Conservation (phyloP, 768 basidiomycete species). For the Pulveroboletus sp. region DNA sequence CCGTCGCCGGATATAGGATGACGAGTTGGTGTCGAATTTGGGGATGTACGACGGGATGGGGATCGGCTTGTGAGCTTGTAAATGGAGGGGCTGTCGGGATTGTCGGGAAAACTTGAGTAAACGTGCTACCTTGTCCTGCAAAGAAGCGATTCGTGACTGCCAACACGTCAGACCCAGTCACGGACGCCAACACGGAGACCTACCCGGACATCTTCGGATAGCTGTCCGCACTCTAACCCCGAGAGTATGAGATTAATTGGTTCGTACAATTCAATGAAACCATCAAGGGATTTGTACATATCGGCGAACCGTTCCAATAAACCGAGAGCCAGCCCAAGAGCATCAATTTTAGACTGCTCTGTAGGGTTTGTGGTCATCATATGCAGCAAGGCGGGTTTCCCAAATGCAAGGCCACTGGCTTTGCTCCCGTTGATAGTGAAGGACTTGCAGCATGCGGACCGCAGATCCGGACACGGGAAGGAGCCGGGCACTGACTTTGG, state of each 20-base stretch:
- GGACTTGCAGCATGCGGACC: constrained; percentile 39
- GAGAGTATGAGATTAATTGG: constrained; percentile 62
- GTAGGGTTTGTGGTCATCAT: constrained; percentile 34
- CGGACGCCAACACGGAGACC: background rate
- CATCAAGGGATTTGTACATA: constrained; percentile 70
- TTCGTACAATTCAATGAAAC: constrained; percentile 80
- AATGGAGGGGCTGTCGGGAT: constrained; percentile 68
- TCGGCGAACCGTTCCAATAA: constrained; percentile 68
- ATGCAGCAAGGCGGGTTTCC: constrained; percentile 44
- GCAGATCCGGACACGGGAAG: constrained; percentile 71
- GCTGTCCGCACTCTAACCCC: constrained; percentile 40
- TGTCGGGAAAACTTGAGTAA: constrained; percentile 70
- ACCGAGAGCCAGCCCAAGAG: constrained; percentile 57
- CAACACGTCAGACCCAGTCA: constrained; percentile 9
- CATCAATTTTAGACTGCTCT: constrained; percentile 69
- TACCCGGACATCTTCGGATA: constrained; percentile 58
- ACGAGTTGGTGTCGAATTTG: constrained; percentile 79
- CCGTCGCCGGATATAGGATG: constrained; percentile 69
- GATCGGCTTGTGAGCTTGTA: constrained; percentile 95
- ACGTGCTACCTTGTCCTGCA: constrained; percentile 49
- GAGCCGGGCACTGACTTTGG: constrained; percentile 53
- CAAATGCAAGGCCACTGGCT: constrained; percentile 35
- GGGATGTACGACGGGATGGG: constrained; percentile 92
- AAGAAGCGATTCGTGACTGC: constrained; percentile 45
- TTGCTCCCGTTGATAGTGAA: constrained; percentile 38